phyloP scores from a whole-genome alignment of 306 rosid genomes.

The Prosopis cineraria region DNA sequence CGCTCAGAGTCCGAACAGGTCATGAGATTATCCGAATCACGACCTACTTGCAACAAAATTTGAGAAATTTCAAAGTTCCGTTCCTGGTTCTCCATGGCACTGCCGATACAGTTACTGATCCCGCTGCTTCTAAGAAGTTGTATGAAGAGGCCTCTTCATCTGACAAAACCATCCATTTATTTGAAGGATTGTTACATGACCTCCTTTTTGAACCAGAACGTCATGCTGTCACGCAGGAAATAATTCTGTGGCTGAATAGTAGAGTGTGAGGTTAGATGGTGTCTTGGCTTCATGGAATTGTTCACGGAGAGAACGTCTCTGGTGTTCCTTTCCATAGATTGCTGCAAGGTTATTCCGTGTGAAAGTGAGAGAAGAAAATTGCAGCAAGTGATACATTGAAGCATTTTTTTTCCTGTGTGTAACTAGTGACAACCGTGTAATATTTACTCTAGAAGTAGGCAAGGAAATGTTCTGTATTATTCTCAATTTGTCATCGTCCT shows the following conservation, averaged over 20 bases:
- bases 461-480: not conserved
- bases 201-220: conserved; percentile 87
- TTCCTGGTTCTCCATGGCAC: conserved; percentile 88
- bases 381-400: not conserved
- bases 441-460: not conserved
- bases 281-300: conserved; percentile 3
- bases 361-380: conserved; percentile 4
- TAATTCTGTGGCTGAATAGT: conserved; percentile 71
- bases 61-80: conserved; percentile 65
- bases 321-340: conserved; percentile 6
- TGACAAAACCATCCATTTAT: conserved; percentile 77
- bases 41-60: conserved; percentile 69
- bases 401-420: conserved; percentile 23
- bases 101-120: conserved; percentile 83
- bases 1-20: conserved; percentile 77
- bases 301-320: conserved; percentile 1
- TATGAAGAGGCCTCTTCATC: conserved; percentile 72
- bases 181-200: conserved; percentile 75
- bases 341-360: not conserved
- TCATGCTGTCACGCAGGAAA: conserved; percentile 51
- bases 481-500: not conserved
- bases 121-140: conserved; percentile 64
- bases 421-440: not conserved
- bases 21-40: conserved; percentile 76
- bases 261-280: conserved; percentile 48